These are phyloP conservation scores for Cutaneotrichosporon daszewskae DNA, from an alignment of 1,284 basidiomycete genomes.

Conservation along the genomic window DNA sequence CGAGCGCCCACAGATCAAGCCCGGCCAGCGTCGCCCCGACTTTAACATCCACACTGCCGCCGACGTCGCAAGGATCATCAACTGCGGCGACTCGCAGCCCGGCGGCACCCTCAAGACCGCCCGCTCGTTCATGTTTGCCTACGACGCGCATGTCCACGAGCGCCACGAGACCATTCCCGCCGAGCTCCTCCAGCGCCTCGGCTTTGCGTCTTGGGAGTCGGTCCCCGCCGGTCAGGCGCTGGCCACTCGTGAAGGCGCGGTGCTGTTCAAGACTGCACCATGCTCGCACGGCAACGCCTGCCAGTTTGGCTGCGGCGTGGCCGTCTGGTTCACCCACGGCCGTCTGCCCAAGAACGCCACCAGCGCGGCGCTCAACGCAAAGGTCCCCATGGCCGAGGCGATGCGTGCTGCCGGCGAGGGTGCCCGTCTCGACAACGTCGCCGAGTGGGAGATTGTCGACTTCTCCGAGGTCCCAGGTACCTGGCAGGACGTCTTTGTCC, in stretches of 20 bases:
- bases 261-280: slow-evolving; percentile 45
- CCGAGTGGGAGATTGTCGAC: slow-evolving; percentile 40
- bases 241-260: slow-evolving; percentile 47
- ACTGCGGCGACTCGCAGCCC: slow-evolving; percentile 49
- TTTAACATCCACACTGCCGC: slow-evolving; percentile 40
- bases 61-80: slow-evolving; percentile 43
- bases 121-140: slow-evolving; percentile 45
- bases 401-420: slow-evolving; percentile 38
- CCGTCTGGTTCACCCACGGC: slow-evolving; percentile 50
- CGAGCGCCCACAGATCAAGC: slow-evolving; percentile 46
- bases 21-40: slow-evolving; percentile 39
- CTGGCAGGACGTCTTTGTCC: slow-evolving; percentile 50
- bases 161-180: slow-evolving; percentile 21
- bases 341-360: slow-evolving; percentile 46
- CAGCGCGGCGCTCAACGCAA: slow-evolving; percentile 44
- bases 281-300: slow-evolving; percentile 8
- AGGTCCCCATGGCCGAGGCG: slow-evolving; percentile 47
- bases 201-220: slow-evolving; percentile 14
- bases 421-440: slow-evolving; percentile 31
- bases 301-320: slow-evolving; percentile 32
- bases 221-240: slow-evolving; percentile 42
- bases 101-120: slow-evolving; percentile 45
- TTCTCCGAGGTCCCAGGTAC: slow-evolving; percentile 38
- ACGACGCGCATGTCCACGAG: slow-evolving; percentile 46
- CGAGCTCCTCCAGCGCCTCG: slow-evolving; percentile 17